Percentiles rank a stretch among this genome's conserved stretches.
Evolutionary conservation across 78 protist genomes (phyloP).

Genomic region (Dictyostelium purpureum): DNA sequence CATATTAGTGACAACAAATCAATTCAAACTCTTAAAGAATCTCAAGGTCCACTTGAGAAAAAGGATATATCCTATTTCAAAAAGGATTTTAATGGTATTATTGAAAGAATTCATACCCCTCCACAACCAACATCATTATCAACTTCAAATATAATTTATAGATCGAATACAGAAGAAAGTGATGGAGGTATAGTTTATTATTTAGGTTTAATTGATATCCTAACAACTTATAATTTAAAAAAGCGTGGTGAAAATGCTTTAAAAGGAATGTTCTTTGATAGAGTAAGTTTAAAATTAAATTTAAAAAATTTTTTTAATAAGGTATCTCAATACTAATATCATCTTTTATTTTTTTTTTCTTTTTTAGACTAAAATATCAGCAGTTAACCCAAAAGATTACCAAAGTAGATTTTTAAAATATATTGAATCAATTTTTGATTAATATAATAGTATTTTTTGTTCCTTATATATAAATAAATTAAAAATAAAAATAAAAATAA

Average conservation of each 20-base stretch:
- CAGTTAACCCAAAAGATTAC: no score
- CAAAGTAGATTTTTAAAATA: no score
- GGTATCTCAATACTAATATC: no score
- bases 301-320: no score
- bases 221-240: constrained; percentile 78
- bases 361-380: no score
- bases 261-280: constrained; percentile 73
- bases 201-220: constrained; percentile 73
- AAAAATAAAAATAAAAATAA: no score
- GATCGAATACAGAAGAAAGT: neutral
- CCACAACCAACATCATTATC: neutral
- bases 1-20: constrained; percentile 47
- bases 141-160: neutral
- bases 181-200: constrained; percentile 63
- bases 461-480: no score
- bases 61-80: constrained; percentile 66
- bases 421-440: no score
- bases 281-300: constrained; percentile 19
- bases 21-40: neutral
- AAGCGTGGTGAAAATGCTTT: constrained; percentile 81
- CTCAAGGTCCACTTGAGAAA: neutral
- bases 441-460: no score
- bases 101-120: neutral
- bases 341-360: no score
- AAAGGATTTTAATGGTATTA: constrained; percentile 44